Evolutionary conservation across 441 rosid species (phyloP).

Genomic region (Raphanus hybrid): DNA sequence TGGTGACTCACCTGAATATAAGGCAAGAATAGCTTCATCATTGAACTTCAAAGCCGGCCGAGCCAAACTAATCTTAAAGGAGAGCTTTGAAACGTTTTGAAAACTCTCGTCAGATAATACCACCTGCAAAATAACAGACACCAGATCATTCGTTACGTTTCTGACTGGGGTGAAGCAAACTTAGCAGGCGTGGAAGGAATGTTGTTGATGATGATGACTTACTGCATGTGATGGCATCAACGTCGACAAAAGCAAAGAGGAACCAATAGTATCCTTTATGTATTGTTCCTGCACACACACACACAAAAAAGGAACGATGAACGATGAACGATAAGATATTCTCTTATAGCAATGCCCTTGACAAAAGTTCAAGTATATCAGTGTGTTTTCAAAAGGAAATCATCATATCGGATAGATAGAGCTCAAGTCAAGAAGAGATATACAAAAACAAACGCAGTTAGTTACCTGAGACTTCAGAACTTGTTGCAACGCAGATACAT

Average conservation of each 20-base stretch:
- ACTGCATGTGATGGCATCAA: constrained; percentile 77
- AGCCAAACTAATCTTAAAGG: constrained; percentile 68
- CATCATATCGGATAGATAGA: background rate
- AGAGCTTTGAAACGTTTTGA: constrained; percentile 54
- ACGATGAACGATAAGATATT: constrained; percentile 6
- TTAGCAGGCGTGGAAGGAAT: constrained; percentile 1
- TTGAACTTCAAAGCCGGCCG: constrained; percentile 67
- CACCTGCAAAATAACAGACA: constrained; percentile 52
- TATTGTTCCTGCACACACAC: constrained; percentile 62
- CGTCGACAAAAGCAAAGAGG: constrained; percentile 70
- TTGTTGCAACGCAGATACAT: constrained; percentile 56
- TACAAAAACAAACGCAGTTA: constrained; percentile 23
- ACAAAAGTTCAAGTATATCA: background rate
- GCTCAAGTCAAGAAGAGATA: background rate
- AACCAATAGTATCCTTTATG: constrained; percentile 83
- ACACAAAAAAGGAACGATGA: constrained; percentile 12
- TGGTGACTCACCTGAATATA: constrained; percentile 61
- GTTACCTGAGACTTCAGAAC: constrained; percentile 71
- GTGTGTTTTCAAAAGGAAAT: background rate
- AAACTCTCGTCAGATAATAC: constrained; percentile 73
- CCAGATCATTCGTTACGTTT: background rate
- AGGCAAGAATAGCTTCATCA: constrained; percentile 58
- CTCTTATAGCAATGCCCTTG: background rate
- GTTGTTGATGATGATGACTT: constrained; percentile 43
- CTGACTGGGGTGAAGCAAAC: background rate